Conservation (phyloP, 345 rosid genomes). For the Theobroma cacao region DNA sequence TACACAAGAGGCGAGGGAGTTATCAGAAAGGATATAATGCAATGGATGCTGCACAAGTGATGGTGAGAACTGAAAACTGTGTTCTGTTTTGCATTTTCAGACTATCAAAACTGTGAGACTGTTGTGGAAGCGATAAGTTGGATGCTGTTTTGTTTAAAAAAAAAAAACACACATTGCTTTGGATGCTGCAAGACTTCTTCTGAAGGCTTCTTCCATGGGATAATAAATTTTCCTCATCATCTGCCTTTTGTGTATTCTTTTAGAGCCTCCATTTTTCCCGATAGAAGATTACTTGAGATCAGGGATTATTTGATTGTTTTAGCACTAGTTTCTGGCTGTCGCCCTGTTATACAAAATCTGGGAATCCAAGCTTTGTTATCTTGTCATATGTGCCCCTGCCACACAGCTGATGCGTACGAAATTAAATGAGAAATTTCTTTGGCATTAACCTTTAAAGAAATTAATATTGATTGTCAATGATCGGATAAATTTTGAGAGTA, state of each 20-base stretch:
- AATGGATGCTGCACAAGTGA: slow-evolving; percentile 55
- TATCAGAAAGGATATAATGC: slow-evolving; percentile 69
- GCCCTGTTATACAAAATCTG: not conserved
- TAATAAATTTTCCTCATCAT: not conserved
- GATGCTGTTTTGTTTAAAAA: not conserved
- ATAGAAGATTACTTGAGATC: not conserved
- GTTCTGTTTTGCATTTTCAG: not conserved
- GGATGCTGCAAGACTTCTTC: not conserved
- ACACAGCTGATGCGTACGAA: not conserved
- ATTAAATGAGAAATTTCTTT: not conserved
- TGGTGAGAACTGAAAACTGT: not conserved
- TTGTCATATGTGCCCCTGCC: not conserved
- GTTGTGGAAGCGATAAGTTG: not conserved
- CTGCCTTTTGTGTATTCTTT: not conserved
- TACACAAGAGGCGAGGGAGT: slow-evolving; percentile 39
- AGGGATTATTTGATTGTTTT: not conserved
- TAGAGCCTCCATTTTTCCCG: not conserved
- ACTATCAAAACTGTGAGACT: slow-evolving; percentile 1
- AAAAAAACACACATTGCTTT: not conserved
- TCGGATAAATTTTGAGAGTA: not conserved
- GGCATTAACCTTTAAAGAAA: no score
- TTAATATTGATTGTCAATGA: not conserved
- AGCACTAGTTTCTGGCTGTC: no score
- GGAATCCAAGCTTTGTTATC: no score
- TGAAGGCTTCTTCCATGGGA: not conserved